These are phyloP conservation scores for Onygenales sp. DNA, from an alignment of 2,329 filamentous ascomycete species.

Conservation along the genomic window DNA sequence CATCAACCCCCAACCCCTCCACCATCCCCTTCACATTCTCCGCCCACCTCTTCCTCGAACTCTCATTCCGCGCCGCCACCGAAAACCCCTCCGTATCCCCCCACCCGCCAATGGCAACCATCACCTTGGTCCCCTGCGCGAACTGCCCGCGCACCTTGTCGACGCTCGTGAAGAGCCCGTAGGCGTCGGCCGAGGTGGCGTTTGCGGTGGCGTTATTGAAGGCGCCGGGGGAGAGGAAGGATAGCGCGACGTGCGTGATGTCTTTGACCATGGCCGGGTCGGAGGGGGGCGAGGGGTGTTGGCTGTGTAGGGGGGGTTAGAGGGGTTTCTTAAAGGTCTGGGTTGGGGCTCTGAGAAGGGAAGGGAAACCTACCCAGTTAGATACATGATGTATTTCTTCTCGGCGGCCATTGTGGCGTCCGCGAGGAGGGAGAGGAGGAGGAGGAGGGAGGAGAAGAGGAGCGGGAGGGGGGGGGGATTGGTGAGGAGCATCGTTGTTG, in stretches of 20 bases:
- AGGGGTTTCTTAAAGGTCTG: not conserved
- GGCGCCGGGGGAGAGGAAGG: constrained; percentile 46
- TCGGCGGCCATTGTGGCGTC: not conserved
- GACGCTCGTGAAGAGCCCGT: constrained; percentile 47
- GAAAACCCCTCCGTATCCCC: constrained; percentile 54
- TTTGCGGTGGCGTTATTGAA: constrained; percentile 38
- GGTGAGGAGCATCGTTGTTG: not conserved
- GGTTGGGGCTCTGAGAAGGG: too few species aligned
- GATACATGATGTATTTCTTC: constrained; percentile 14
- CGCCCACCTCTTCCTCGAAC: constrained; percentile 47
- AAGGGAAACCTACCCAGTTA: constrained; percentile 11
- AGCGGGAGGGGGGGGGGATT: not conserved
- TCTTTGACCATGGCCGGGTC: constrained; percentile 7
- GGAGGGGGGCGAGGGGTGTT: constrained; percentile 7
- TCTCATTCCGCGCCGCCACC: constrained; percentile 39
- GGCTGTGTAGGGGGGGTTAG: constrained; percentile 17
- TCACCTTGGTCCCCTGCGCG: constrained; percentile 43
- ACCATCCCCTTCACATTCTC: constrained; percentile 54
- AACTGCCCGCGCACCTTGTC: constrained; percentile 41
- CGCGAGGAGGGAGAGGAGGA: not conserved
- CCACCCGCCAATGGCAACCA: constrained; percentile 63
- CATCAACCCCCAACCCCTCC: constrained; percentile 50
- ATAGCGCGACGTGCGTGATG: constrained; percentile 50
- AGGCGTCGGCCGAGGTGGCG: constrained; percentile 21
- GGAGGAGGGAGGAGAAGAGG: not conserved